phyloP scores from a whole-genome alignment of 2,329 filamentous ascomycete genomes.

The Nigrospora sphaerica region DNA sequence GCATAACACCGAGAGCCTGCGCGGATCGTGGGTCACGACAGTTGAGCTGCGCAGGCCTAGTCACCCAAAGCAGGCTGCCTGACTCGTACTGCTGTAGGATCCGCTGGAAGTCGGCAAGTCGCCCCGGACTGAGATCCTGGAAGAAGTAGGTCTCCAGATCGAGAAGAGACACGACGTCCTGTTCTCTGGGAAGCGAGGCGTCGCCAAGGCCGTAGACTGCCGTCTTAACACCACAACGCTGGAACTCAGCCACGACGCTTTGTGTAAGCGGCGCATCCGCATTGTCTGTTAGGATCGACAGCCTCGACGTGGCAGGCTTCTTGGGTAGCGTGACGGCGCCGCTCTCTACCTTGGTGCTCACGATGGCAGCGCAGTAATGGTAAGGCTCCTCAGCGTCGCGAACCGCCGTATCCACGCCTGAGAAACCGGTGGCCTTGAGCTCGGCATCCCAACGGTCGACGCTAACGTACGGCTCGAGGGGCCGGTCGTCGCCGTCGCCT shows the following conservation, averaged over 20 bases:
- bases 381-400: neutral
- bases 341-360: neutral
- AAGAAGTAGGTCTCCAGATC: neutral
- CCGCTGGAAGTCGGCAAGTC: neutral
- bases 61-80: neutral
- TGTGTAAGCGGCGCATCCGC: no score
- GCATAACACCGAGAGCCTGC: neutral
- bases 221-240: neutral
- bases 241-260: no score
- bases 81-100: neutral
- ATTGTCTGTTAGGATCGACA: neutral
- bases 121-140: neutral
- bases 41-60: neutral
- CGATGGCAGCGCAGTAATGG: neutral
- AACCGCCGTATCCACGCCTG: constrained; percentile 1
- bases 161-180: neutral
- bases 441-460: constrained; percentile 1
- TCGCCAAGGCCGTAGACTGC: neutral
- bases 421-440: neutral
- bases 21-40: neutral
- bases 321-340: neutral
- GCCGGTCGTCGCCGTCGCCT: neutral
- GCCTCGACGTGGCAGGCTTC: neutral
- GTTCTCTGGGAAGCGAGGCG: neutral
- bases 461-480: neutral